Conservation (phyloP, 2,329 filamentous ascomycete genomes). For the Penicillium sp. region DNA sequence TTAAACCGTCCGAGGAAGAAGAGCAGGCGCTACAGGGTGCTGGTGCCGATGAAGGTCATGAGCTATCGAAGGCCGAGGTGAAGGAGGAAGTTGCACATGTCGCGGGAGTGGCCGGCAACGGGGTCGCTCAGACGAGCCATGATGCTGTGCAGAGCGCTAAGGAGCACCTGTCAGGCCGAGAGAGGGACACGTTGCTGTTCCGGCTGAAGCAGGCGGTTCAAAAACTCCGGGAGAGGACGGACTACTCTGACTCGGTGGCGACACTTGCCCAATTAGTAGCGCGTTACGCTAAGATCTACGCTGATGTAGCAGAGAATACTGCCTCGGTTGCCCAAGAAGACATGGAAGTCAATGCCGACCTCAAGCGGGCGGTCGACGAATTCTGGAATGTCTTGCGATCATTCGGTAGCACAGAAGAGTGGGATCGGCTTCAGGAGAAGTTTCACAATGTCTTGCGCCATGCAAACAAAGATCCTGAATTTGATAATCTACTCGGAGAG, state of each 20-base stretch:
- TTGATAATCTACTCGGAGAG: slow-evolving; percentile 73
- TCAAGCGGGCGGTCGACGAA: slow-evolving; percentile 72
- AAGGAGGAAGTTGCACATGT: slow-evolving; percentile 57
- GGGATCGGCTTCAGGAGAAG: slow-evolving; percentile 69
- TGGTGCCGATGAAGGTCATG: slow-evolving; percentile 45
- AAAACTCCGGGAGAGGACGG: slow-evolving; percentile 70
- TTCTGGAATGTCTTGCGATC: slow-evolving; percentile 78
- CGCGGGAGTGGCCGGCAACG: slow-evolving; percentile 39
- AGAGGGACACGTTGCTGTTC: slow-evolving; percentile 69
- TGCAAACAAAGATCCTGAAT: slow-evolving; percentile 73
- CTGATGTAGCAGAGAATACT: slow-evolving; percentile 67
- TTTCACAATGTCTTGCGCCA: slow-evolving; percentile 72
- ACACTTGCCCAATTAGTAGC: slow-evolving; percentile 72
- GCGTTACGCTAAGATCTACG: slow-evolving; percentile 75
- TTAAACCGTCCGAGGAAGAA: slow-evolving; percentile 67
- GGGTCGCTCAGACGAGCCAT: slow-evolving; percentile 41
- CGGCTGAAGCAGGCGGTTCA: slow-evolving; percentile 74
- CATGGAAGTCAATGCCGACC: slow-evolving; percentile 68
- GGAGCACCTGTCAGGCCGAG: slow-evolving; percentile 69
- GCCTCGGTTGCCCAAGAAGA: slow-evolving; percentile 67
- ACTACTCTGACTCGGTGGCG: slow-evolving; percentile 85
- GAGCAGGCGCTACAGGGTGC: slow-evolving; percentile 51
- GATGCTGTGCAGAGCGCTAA: slow-evolving; percentile 68
- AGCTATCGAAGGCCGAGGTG: slow-evolving; percentile 62
- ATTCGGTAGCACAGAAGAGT: slow-evolving; percentile 71